Percentiles rank a stretch among this genome's conserved stretches.
Conservation (phyloP, 2,329 filamentous ascomycete species). For the Xylaria sp. region DNA sequence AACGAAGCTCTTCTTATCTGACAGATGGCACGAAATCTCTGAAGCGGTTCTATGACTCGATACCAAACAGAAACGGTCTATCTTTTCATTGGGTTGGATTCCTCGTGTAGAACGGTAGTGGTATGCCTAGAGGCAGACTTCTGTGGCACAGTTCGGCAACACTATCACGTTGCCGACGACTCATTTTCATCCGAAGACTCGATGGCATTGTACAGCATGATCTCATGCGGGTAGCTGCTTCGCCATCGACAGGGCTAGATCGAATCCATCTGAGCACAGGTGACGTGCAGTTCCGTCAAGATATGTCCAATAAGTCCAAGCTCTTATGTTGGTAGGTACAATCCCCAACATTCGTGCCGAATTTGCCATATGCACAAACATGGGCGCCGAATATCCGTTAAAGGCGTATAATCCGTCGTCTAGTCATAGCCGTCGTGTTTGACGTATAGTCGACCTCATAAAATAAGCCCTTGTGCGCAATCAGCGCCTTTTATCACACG, state of each 20-base stretch:
- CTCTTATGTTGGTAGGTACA: background rate
- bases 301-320: background rate
- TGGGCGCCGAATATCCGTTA: background rate
- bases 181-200: slow-evolving; percentile 8
- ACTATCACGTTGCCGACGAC: slow-evolving; percentile 20
- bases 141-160: slow-evolving; percentile 12
- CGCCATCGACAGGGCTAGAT: slow-evolving; percentile 11
- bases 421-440: background rate
- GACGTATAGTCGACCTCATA: background rate
- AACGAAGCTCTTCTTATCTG: background rate
- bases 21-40: background rate
- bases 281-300: slow-evolving; percentile 7
- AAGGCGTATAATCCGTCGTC: background rate
- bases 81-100: background rate
- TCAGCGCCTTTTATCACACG: background rate
- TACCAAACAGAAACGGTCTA: background rate
- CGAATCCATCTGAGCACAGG: slow-evolving; percentile 13
- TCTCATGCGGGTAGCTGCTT: slow-evolving; percentile 19
- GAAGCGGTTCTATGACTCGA: background rate
- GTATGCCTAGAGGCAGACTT: background rate
- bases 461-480: background rate
- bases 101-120: slow-evolving; percentile 10
- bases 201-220: slow-evolving; percentile 2
- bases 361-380: background rate
- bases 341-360: background rate